Evolutionary conservation across 495 filamentous ascomycete species (phyloP).

Genomic region (Podospora pseudocomata): DNA sequence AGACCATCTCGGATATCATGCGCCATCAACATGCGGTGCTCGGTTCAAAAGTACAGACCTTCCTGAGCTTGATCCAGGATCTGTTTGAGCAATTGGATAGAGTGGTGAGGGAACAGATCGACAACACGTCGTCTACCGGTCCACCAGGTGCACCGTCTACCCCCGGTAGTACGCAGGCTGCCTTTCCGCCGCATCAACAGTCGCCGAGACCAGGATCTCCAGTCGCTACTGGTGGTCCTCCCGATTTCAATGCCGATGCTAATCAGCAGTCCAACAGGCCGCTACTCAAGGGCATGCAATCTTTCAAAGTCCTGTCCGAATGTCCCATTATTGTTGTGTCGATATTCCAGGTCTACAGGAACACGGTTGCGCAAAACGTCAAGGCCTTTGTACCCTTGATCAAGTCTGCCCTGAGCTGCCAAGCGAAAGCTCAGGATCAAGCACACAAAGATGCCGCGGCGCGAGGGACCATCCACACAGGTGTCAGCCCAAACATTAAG

Average conservation of each 20-base stretch:
- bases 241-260: constrained; percentile 57
- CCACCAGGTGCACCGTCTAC: constrained; percentile 67
- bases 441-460: constrained; percentile 79
- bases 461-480: constrained; percentile 77
- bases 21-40: constrained; percentile 85
- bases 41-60: constrained; percentile 75
- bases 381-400: constrained; percentile 91
- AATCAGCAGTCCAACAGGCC: constrained; percentile 76
- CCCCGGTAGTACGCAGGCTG: constrained; percentile 67
- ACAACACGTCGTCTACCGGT: constrained; percentile 58
- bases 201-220: constrained; percentile 89
- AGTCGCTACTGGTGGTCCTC: constrained; percentile 56
- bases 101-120: constrained; percentile 89
- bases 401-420: constrained; percentile 80
- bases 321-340: constrained; percentile 99
- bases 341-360: constrained; percentile 88
- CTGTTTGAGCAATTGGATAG: constrained; percentile 93
- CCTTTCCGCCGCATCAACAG: constrained; percentile 55
- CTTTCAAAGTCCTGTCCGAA: constrained; percentile 96
- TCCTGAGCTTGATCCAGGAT: constrained; percentile 87
- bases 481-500: constrained; percentile 89
- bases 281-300: constrained; percentile 89
- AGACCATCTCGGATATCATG: constrained; percentile 94
- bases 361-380: constrained; percentile 75
- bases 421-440: constrained; percentile 90